phyloP scores from a whole-genome alignment of 2,329 filamentous ascomycete species.

The Colletotrichum sp. region DNA sequence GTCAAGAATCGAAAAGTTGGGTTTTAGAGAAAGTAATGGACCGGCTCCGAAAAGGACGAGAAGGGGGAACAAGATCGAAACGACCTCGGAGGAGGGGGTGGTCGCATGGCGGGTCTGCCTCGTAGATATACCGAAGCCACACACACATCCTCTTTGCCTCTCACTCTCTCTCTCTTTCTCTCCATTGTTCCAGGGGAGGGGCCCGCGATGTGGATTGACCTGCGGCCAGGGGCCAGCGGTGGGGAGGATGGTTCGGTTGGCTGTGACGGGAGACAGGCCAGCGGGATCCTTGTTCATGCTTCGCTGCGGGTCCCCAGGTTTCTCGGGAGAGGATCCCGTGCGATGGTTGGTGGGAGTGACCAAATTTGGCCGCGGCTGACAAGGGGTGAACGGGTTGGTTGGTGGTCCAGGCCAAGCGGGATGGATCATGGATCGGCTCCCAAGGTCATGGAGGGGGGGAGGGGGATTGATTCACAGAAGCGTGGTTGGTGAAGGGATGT shows the following conservation, averaged over 20 bases:
- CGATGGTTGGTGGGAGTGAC: background rate
- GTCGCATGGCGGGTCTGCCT: background rate
- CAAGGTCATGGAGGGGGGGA: background rate
- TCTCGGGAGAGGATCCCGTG: constrained; percentile 1
- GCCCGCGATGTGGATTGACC: background rate
- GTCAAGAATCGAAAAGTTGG: background rate
- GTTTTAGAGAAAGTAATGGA: background rate
- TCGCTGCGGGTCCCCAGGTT: background rate
- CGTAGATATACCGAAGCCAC: background rate
- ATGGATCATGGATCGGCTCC: background rate
- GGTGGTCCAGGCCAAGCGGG: background rate
- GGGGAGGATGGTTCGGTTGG: background rate
- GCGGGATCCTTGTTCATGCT: background rate
- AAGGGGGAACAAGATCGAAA: background rate
- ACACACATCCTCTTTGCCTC: background rate
- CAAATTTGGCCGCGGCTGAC: background rate
- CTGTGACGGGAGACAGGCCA: background rate
- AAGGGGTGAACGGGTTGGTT: background rate
- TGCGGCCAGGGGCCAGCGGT: background rate
- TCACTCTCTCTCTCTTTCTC: background rate
- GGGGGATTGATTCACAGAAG: background rate
- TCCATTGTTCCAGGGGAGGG: background rate
- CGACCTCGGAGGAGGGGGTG: background rate
- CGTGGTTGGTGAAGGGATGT: background rate
- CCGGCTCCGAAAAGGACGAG: background rate